Evolutionary conservation across 2,329 filamentous ascomycete genomes (phyloP).

Genomic region (Botrytis sinoallii): DNA sequence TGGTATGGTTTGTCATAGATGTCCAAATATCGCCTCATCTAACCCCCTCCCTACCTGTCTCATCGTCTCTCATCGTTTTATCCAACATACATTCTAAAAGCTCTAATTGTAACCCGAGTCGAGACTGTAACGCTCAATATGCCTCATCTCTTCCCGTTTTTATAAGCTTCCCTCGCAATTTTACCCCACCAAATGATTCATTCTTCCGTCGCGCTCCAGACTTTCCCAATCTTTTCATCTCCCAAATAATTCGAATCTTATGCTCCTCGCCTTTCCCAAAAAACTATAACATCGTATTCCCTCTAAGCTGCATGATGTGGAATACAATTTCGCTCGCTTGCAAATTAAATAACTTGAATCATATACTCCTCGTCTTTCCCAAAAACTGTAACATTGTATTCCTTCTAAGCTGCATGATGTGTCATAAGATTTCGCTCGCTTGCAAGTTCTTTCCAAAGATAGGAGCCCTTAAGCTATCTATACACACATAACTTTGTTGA

Average conservation of each 20-base stretch:
- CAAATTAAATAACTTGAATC: neutral
- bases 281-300: neutral
- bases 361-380: too few species aligned
- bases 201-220: neutral
- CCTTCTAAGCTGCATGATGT: neutral
- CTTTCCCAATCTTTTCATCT: neutral
- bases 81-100: too few species aligned
- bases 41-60: neutral
- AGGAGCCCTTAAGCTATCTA: neutral
- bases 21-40: neutral
- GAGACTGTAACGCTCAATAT: too few species aligned
- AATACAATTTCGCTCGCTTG: neutral
- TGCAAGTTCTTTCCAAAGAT: neutral
- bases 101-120: too few species aligned
- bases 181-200: neutral
- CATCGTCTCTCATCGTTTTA: too few species aligned
- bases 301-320: neutral
- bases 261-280: too few species aligned
- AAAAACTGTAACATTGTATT: neutral
- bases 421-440: neutral
- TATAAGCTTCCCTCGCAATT: too few species aligned
- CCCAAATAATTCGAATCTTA: too few species aligned
- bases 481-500: neutral
- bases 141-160: neutral
- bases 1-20: neutral